Conservation (phyloP, 345 rosid species). For the Rubroshorea leprosula region DNA sequence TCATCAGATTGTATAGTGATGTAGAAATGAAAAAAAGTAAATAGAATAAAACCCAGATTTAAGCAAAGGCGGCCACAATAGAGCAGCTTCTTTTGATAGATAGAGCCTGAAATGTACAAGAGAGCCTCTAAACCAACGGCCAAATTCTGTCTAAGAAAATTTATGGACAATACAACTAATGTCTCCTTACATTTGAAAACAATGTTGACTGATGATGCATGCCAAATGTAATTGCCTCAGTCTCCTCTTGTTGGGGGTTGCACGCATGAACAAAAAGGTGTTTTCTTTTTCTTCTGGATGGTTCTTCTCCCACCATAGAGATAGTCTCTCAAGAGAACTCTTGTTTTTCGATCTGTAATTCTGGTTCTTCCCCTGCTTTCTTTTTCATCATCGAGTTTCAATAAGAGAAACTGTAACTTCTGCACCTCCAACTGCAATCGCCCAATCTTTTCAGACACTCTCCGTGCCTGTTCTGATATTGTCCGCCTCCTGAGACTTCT, state of each 20-base stretch:
- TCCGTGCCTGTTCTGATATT: slow-evolving; percentile 68
- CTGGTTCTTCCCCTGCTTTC: slow-evolving; percentile 45
- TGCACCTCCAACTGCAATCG: slow-evolving; percentile 87
- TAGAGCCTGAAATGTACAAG: slow-evolving; percentile 27
- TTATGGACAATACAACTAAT: slow-evolving; percentile 36
- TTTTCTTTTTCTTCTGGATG: slow-evolving; percentile 41
- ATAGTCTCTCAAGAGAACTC: slow-evolving; percentile 75
- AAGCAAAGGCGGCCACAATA: slow-evolving; percentile 15
- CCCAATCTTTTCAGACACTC: slow-evolving; percentile 81
- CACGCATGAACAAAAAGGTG: slow-evolving; percentile 70
- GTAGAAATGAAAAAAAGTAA: neutral
- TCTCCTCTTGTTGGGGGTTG: slow-evolving; percentile 60
- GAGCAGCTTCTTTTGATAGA: slow-evolving; percentile 23
- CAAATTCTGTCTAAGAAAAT: slow-evolving; percentile 13
- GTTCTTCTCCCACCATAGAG: slow-evolving; percentile 56
- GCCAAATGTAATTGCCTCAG: slow-evolving; percentile 23
- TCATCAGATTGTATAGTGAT: no score
- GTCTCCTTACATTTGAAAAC: slow-evolving; percentile 10
- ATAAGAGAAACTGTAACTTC: slow-evolving; percentile 66
- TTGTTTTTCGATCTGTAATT: slow-evolving; percentile 42
- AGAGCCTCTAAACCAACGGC: slow-evolving; percentile 20
- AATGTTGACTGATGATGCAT: slow-evolving; percentile 11
- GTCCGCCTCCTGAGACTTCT: slow-evolving; percentile 38
- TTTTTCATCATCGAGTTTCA: slow-evolving; percentile 61
- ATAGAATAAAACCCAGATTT: neutral